Conservation (phyloP, 192 early-diverging fungal genomes). For the Entomortierella beljakovae region DNA sequence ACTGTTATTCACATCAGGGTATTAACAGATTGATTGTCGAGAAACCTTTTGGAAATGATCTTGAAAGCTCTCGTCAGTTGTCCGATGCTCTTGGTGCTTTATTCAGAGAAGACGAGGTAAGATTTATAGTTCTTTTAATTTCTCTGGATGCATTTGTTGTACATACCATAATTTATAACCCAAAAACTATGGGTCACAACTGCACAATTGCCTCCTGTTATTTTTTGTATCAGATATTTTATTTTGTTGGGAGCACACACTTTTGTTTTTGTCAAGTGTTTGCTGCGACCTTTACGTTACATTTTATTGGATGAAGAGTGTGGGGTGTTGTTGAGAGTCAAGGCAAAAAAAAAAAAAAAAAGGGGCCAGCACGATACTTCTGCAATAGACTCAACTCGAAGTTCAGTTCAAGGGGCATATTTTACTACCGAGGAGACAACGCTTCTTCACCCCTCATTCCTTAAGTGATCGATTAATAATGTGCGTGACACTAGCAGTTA, state of each 20-base stretch:
- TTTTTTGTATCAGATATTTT: not conserved
- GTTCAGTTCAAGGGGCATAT: too few relatives aligned
- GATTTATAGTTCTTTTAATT: not conserved
- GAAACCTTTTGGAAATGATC: slow-evolving; percentile 96
- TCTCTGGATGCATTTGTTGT: not conserved
- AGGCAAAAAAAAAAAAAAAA: not conserved
- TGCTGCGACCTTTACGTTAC: too few relatives aligned
- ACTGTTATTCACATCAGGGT: slow-evolving; percentile 72
- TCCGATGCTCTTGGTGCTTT: slow-evolving; percentile 73
- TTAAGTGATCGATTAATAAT: too few relatives aligned
- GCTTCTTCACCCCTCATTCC: too few relatives aligned
- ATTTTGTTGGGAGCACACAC: slow-evolving; percentile 33
- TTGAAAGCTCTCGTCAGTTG: slow-evolving; percentile 77
- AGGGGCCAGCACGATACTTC: not conserved
- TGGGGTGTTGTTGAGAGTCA: not conserved
- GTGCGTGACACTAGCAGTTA: too few relatives aligned
- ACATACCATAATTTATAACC: not conserved
- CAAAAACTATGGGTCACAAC: not conserved
- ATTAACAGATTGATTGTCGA: slow-evolving; percentile 88
- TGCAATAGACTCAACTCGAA: too few relatives aligned
- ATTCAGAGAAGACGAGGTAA: slow-evolving; percentile 85
- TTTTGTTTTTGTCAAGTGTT: too few relatives aligned
- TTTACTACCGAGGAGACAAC: too few relatives aligned
- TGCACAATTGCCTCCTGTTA: not conserved
- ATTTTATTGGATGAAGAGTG: slow-evolving; percentile 16